phyloP scores from a whole-genome alignment of 306 rosid genomes.

The Rubus parviflorus region DNA sequence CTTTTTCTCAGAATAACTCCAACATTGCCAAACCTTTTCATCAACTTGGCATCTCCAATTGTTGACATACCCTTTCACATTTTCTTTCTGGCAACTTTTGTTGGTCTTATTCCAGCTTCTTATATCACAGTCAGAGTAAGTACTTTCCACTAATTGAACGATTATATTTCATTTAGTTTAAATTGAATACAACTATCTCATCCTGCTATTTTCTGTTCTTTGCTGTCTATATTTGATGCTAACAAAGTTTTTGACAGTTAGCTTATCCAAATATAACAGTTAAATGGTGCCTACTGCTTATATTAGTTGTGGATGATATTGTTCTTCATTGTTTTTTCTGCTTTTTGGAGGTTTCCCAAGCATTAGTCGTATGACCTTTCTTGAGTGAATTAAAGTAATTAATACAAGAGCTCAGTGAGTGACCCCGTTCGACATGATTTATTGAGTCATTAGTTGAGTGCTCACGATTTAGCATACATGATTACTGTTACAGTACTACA shows the following conservation, averaged over 20 bases:
- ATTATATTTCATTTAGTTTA: neutral
- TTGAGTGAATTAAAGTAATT: neutral
- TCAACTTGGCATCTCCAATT: conserved; percentile 97
- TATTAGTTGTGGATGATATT: neutral
- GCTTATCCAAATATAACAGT: too few species aligned
- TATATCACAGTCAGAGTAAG: conserved; percentile 94
- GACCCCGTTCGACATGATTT: too few species aligned
- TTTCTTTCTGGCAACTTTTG: conserved; percentile 80
- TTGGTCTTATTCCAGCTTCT: conserved; percentile 88
- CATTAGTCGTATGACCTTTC: neutral
- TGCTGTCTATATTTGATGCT: neutral
- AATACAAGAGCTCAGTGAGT: too few species aligned
- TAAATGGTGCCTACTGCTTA: neutral
- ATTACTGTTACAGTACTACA: too few species aligned
- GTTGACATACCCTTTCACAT: conserved; percentile 91
- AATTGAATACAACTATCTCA: neutral
- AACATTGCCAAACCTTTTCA: conserved; percentile 88
- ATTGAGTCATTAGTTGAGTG: neutral
- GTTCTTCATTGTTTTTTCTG: neutral
- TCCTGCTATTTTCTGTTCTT: neutral
- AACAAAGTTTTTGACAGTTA: neutral
- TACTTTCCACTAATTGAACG: neutral
- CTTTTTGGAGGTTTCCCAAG: neutral
- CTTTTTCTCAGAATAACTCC: conserved; percentile 97
- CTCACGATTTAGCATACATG: neutral